Evolutionary conservation across 2,329 filamentous ascomycete genomes (phyloP).

Genomic region (Penicillium sumatraense): DNA sequence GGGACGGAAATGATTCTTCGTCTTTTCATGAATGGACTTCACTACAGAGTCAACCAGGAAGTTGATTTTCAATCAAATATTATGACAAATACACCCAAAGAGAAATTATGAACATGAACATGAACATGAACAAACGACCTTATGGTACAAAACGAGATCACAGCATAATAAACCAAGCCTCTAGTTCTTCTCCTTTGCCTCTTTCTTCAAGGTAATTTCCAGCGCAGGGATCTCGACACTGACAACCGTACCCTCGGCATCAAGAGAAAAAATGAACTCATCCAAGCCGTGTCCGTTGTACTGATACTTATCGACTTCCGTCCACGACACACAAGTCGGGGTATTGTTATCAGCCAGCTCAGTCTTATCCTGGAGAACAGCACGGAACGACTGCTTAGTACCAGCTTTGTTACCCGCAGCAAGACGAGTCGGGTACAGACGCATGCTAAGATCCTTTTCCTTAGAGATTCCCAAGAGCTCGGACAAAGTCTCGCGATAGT

Average conservation of each 20-base stretch:
- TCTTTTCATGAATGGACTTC: conserved; percentile 43
- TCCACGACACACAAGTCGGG: conserved; percentile 34
- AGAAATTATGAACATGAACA: background rate
- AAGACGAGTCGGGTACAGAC: conserved; percentile 17
- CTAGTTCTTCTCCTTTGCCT: background rate
- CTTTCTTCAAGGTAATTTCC: conserved; percentile 7
- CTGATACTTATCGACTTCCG: conserved; percentile 26
- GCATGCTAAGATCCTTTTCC: conserved; percentile 20
- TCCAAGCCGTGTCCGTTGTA: conserved; percentile 27
- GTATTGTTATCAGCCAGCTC: conserved; percentile 29
- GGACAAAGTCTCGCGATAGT: conserved; percentile 18
- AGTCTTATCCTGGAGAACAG: conserved; percentile 26
- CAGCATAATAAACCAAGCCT: background rate
- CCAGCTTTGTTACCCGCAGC: conserved; percentile 1
- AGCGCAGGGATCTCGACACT: conserved; percentile 24
- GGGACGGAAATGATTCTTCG: conserved; percentile 47
- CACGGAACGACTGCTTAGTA: conserved; percentile 20
- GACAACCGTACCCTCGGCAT: conserved; percentile 22
- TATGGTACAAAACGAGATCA: background rate
- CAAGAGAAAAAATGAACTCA: conserved; percentile 30
- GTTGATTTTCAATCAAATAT: conserved; percentile 5
- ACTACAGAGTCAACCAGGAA: conserved; percentile 34
- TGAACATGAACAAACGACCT: background rate
- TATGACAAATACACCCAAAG: background rate
- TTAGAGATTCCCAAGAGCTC: conserved; percentile 8